Evolutionary conservation across 306 rosid genomes (phyloP).

Genomic region (Fragaria iinumae): DNA sequence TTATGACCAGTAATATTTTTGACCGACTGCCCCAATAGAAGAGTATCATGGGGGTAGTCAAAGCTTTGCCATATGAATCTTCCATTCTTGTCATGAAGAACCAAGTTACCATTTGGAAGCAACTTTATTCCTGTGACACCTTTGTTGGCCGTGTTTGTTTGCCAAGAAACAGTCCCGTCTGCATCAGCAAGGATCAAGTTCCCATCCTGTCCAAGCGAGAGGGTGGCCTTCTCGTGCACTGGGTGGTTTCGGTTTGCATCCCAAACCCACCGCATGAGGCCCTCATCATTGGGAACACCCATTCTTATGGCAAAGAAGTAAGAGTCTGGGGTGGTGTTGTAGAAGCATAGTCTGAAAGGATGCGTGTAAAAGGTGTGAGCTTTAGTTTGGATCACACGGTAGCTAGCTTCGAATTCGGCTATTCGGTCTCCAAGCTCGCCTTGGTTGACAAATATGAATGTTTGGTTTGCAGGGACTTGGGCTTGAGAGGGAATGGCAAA

Average conservation of each 20-base stretch:
- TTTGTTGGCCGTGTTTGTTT: slow-evolving; percentile 36
- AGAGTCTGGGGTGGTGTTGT: slow-evolving; percentile 37
- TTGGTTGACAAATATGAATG: slow-evolving; percentile 31
- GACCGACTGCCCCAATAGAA: slow-evolving; percentile 28
- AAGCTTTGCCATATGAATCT: slow-evolving; percentile 40
- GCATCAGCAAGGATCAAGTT: slow-evolving; percentile 31
- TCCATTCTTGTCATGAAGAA: slow-evolving; percentile 31
- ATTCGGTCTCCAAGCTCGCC: slow-evolving; percentile 29
- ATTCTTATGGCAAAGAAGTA: slow-evolving; percentile 31
- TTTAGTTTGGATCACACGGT: slow-evolving; percentile 21
- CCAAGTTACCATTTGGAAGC: slow-evolving; percentile 29
- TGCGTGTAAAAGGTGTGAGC: neutral
- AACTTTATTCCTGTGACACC: slow-evolving; percentile 30
- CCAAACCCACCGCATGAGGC: slow-evolving; percentile 40
- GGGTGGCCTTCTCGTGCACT: slow-evolving; percentile 32
- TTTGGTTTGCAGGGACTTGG: slow-evolving; percentile 30
- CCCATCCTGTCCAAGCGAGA: slow-evolving; percentile 28
- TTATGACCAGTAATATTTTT: slow-evolving; percentile 8
- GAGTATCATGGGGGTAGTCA: slow-evolving; percentile 31
- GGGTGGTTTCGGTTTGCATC: slow-evolving; percentile 36
- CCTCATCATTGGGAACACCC: slow-evolving; percentile 19
- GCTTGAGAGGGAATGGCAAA: slow-evolving; percentile 20
- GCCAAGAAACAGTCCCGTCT: slow-evolving; percentile 32
- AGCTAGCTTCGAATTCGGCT: slow-evolving; percentile 24
- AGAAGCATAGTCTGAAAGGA: slow-evolving; percentile 42